Percentiles rank a stretch among this genome's conserved stretches.
These are phyloP conservation scores for Xylaria venustula DNA, from an alignment of 495 filamentous ascomycete species.

Conservation along the genomic window DNA sequence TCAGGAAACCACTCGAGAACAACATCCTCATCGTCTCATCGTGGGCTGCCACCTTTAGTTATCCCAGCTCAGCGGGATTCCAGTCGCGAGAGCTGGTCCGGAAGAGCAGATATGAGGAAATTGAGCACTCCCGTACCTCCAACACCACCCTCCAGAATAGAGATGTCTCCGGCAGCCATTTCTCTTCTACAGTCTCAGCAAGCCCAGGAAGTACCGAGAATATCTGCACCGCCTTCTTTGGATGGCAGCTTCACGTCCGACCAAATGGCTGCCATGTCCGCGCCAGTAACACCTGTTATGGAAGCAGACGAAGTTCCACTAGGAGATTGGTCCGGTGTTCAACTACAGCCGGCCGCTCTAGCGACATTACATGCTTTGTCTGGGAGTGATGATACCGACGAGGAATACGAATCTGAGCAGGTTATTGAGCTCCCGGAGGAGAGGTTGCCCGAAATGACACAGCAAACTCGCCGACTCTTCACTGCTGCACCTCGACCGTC, in stretches of 20 bases:
- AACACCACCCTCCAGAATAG: constrained; percentile 72
- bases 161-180: constrained; percentile 72
- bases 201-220: constrained; percentile 58
- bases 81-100: constrained; percentile 35
- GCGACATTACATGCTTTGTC: constrained; percentile 76
- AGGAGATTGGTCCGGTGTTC: constrained; percentile 61
- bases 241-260: constrained; percentile 86
- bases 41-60: constrained; percentile 63
- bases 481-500: constrained; percentile 31
- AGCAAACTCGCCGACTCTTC: constrained; percentile 38
- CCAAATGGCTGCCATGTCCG: constrained; percentile 74
- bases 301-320: constrained; percentile 50
- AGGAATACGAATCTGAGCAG: constrained; percentile 51
- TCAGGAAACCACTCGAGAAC: constrained; percentile 25
- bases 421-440: constrained; percentile 49
- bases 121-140: constrained; percentile 73
- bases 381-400: constrained; percentile 48
- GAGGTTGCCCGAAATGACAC: constrained; percentile 38
- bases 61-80: constrained; percentile 56
- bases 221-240: constrained; percentile 81
- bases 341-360: constrained; percentile 73
- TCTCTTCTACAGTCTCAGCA: constrained; percentile 59
- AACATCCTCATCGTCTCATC: constrained; percentile 32
- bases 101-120: constrained; percentile 45
- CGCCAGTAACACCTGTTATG: constrained; percentile 75